Conservation (phyloP, 176 grass and related monocot genomes). For the Cymbopogon citratus region DNA sequence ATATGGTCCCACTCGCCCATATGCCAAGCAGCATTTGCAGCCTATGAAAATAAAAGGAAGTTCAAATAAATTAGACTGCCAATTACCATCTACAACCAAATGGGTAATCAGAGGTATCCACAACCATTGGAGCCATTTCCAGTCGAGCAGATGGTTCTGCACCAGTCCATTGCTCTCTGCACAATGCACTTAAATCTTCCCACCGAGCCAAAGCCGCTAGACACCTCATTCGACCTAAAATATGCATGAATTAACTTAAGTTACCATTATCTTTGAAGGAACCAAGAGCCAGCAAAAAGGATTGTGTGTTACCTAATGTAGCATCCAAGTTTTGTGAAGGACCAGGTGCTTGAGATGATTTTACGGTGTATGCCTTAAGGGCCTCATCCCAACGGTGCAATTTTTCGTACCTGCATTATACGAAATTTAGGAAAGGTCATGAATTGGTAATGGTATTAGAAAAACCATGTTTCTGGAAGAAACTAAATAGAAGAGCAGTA, state of each 20-base stretch:
- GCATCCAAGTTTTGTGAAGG: constrained; percentile 87
- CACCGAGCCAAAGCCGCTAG: constrained; percentile 88
- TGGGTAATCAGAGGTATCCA: constrained; percentile 14
- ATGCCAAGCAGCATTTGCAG: constrained; percentile 95
- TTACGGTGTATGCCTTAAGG: constrained; percentile 78
- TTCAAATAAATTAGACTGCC: constrained; percentile 8
- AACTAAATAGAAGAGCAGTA: constrained; percentile 1
- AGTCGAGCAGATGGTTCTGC: constrained; percentile 84
- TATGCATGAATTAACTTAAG: constrained; percentile 26
- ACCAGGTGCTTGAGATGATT: constrained; percentile 74
- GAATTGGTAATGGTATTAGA: background rate
- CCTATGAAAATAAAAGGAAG: constrained; percentile 40
- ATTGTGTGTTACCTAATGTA: constrained; percentile 50
- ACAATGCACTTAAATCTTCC: constrained; percentile 88
- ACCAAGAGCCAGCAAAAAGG: background rate
- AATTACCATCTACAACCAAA: background rate
- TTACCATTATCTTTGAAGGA: background rate
- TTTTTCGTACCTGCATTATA: constrained; percentile 81
- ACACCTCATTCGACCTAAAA: constrained; percentile 87
- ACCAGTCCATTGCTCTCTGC: constrained; percentile 97
- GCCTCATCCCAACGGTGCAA: constrained; percentile 98
- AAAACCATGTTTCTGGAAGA: background rate
- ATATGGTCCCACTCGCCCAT: constrained; percentile 99
- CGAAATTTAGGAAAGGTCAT: constrained; percentile 20
- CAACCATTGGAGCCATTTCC: constrained; percentile 99